Percentiles rank a stretch among this genome's conserved stretches.
These are phyloP conservation scores for Xanthoconium separans DNA, from an alignment of 1,284 basidiomycete genomes.

Conservation along the genomic window DNA sequence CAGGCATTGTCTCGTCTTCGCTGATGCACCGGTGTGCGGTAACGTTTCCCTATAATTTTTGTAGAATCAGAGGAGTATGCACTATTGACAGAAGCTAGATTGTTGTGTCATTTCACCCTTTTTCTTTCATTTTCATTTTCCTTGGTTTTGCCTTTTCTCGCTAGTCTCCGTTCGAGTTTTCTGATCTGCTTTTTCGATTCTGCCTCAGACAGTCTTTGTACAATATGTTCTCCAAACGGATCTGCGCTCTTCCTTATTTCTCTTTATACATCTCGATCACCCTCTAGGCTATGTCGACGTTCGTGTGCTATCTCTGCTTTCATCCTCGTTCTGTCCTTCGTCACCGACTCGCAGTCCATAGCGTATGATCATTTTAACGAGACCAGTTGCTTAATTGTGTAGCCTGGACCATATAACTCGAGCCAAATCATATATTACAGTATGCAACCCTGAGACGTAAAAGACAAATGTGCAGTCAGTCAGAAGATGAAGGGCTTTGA, in stretches of 20 bases:
- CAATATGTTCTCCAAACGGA: constrained; percentile 21
- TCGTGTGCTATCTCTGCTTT: constrained; percentile 12
- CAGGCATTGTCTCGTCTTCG: constrained; percentile 29
- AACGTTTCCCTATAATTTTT: background rate
- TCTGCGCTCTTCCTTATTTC: constrained; percentile 31
- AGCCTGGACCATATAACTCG: constrained; percentile 2
- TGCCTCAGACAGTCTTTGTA: constrained; percentile 23
- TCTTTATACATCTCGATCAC: constrained; percentile 29
- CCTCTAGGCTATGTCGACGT: background rate
- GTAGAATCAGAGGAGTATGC: constrained; percentile 28
- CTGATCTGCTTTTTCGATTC: background rate
- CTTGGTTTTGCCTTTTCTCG: constrained; percentile 2
- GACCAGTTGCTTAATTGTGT: constrained; percentile 19
- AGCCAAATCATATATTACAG: background rate
- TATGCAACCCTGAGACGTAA: too few relatives aligned
- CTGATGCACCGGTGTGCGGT: constrained; percentile 28
- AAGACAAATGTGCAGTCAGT: background rate
- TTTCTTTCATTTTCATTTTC: background rate
- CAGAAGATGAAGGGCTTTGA: background rate
- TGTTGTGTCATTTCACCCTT: background rate
- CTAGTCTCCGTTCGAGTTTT: constrained; percentile 3
- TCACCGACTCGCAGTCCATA: constrained; percentile 8
- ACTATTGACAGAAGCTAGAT: constrained; percentile 25
- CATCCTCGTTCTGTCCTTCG: background rate
- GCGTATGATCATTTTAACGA: constrained; percentile 18